Conservation (phyloP, 2,329 filamentous ascomycete genomes). For the Teratosphaeriaceae sp. region DNA sequence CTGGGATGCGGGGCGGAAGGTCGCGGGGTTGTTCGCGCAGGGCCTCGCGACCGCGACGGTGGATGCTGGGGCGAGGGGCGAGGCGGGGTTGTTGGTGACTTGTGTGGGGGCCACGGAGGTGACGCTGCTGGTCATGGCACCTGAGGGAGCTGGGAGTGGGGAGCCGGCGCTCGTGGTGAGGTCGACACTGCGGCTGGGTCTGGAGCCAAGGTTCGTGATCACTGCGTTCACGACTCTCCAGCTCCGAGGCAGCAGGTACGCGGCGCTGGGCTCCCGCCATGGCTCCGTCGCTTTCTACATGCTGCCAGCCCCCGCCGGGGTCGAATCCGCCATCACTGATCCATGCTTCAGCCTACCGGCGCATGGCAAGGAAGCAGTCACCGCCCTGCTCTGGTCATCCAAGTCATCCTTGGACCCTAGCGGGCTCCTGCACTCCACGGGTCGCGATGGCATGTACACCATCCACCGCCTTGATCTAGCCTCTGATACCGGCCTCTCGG, state of each 20-base stretch:
- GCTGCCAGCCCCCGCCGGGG: neutral
- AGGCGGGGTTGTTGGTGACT: conserved; percentile 30
- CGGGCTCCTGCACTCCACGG: conserved; percentile 60
- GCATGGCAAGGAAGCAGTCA: conserved; percentile 60
- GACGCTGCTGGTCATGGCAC: neutral
- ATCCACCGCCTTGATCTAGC: conserved; percentile 45
- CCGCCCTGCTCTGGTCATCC: conserved; percentile 45
- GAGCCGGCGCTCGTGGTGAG: neutral
- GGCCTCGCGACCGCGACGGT: too few species aligned
- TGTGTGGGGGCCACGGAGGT: conserved; percentile 23
- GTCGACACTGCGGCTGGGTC: conserved; percentile 2
- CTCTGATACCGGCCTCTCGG: conserved; percentile 33
- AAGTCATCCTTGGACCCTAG: too few species aligned
- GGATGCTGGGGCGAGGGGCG: neutral
- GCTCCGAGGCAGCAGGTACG: neutral
- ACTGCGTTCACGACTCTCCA: conserved; percentile 32
- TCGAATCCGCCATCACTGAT: neutral
- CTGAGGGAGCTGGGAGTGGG: neutral
- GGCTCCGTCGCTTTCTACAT: conserved; percentile 44
- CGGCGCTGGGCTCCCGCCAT: conserved; percentile 48
- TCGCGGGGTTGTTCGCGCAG: conserved; percentile 33
- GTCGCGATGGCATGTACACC: conserved; percentile 69
- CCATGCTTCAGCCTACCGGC: conserved; percentile 17
- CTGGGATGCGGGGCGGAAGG: conserved; percentile 33
- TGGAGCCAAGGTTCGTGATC: conserved; percentile 43